phyloP scores from a whole-genome alignment of 768 basidiomycete species.

The Trametes punicea region DNA sequence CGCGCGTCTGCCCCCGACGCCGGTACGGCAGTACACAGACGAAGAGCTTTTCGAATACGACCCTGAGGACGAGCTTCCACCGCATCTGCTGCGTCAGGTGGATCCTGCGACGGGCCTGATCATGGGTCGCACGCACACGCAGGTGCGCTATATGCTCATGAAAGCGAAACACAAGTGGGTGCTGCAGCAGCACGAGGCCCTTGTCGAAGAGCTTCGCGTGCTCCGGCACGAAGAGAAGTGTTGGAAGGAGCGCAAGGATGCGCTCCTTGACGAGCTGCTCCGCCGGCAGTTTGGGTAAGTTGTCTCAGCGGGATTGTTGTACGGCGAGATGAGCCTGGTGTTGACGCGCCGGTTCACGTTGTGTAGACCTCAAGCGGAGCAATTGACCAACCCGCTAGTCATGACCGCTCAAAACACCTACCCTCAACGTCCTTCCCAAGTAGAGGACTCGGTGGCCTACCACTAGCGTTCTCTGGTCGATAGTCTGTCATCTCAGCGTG shows the following conservation, averaged over 20 bases:
- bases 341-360: neutral
- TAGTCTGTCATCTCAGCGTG: neutral
- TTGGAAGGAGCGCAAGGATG: constrained; percentile 59
- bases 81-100: constrained; percentile 47
- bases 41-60: constrained; percentile 26
- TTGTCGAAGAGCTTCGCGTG: constrained; percentile 62
- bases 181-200: constrained; percentile 59
- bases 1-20: constrained; percentile 12
- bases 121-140: constrained; percentile 61
- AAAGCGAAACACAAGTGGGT: constrained; percentile 79
- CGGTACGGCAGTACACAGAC: constrained; percentile 24
- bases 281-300: constrained; percentile 50
- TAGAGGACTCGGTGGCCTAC: constrained; percentile 6
- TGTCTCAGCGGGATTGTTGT: too few relatives aligned
- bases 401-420: constrained; percentile 22
- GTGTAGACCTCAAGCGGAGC: constrained; percentile 22
- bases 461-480: neutral
- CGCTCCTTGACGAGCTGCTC: constrained; percentile 52
- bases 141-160: constrained; percentile 69
- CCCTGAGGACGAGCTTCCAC: constrained; percentile 49
- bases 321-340: neutral
- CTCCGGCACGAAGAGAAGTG: constrained; percentile 49
- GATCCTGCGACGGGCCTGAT: constrained; percentile 62
- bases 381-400: constrained; percentile 21
- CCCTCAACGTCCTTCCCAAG: constrained; percentile 3